Evolutionary conservation across 768 basidiomycete species (phyloP).

Genomic region (Kwoniella dendrophila): DNA sequence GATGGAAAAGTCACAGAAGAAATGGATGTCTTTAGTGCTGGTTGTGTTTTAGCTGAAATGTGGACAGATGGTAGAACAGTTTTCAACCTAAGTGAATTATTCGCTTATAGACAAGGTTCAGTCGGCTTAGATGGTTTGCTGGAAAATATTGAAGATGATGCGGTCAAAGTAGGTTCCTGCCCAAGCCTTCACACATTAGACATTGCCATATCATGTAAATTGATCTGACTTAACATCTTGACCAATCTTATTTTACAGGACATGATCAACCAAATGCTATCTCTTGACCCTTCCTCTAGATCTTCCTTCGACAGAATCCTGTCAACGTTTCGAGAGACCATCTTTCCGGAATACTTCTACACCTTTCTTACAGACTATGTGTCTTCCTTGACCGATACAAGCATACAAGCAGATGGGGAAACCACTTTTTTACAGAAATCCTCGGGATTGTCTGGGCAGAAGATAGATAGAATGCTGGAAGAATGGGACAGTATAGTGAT

Average conservation of each 20-base stretch:
- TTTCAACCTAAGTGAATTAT: constrained; percentile 91
- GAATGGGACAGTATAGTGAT: constrained; percentile 64
- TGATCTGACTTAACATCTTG: too few species aligned
- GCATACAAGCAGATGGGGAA: constrained; percentile 48
- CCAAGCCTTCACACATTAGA: not conserved
- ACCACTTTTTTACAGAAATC: constrained; percentile 34
- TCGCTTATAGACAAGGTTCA: constrained; percentile 88
- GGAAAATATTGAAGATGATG: constrained; percentile 73
- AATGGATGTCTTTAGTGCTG: constrained; percentile 96
- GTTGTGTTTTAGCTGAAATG: constrained; percentile 93
- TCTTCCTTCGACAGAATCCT: constrained; percentile 81
- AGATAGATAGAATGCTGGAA: constrained; percentile 79
- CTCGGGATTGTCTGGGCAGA: constrained; percentile 55
- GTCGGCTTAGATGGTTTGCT: constrained; percentile 73
- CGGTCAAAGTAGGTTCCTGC: constrained; percentile 67
- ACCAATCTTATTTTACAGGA: constrained; percentile 59
- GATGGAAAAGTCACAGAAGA: constrained; percentile 86
- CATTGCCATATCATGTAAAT: too few species aligned
- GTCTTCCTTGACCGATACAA: constrained; percentile 62
- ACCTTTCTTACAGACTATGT: constrained; percentile 91
- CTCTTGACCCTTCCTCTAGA: constrained; percentile 71
- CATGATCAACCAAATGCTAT: constrained; percentile 87
- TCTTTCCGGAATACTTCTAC: constrained; percentile 92
- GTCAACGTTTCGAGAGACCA: constrained; percentile 70
- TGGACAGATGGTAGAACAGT: constrained; percentile 91